phyloP scores from a whole-genome alignment of 2,329 filamentous ascomycete species.

The Helicocarpus griseus region DNA sequence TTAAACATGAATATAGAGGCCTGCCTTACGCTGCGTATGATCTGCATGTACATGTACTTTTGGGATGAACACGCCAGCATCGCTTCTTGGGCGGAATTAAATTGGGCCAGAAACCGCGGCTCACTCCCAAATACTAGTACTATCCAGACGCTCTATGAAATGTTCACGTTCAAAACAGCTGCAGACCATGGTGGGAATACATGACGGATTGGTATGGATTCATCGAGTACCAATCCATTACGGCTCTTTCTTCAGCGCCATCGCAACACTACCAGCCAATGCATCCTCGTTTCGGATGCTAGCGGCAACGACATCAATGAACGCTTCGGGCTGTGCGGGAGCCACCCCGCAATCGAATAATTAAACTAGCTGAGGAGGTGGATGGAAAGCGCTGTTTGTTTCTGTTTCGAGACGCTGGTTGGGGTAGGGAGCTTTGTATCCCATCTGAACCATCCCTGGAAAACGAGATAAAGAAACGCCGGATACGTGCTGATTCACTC shows the following conservation, averaged over 20 bases:
- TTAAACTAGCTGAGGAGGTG: background rate
- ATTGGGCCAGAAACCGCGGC: no score
- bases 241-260: background rate
- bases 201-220: background rate
- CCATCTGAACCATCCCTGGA: background rate
- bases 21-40: no score
- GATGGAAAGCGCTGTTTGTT: background rate
- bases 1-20: no score
- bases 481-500: background rate
- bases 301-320: background rate
- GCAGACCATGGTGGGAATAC: no score
- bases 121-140: no score
- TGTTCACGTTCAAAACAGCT: no score
- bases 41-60: no score
- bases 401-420: background rate
- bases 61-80: no score
- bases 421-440: background rate
- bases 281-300: background rate
- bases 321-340: no score
- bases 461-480: background rate
- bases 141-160: no score
- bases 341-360: no score
- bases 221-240: background rate
- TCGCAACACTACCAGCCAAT: background rate
- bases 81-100: no score